A percentile compares a stretch with the other conserved stretches of the same genome.
These are phyloP conservation scores for Besnoitia besnoiti DNA, from an alignment of 169 alveolate genomes.

Conservation along the genomic window DNA sequence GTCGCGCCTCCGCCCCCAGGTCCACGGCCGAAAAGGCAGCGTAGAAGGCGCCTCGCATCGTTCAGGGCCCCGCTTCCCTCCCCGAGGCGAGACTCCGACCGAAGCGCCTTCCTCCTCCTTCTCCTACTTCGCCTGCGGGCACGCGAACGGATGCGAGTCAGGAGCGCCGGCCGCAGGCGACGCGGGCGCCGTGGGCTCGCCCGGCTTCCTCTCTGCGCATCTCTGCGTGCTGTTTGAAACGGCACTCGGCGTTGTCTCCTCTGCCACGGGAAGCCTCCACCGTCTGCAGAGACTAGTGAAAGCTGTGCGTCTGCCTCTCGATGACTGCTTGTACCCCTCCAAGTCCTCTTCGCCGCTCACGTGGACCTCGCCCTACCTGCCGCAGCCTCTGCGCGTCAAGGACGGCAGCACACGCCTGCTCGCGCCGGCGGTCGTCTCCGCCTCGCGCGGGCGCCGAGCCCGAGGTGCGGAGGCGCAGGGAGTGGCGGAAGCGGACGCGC, in stretches of 20 bases:
- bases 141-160: no score
- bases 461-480: not conserved
- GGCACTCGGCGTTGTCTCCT: not conserved
- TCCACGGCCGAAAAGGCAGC: not conserved
- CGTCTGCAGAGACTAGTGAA: not conserved
- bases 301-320: not conserved
- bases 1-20: not conserved
- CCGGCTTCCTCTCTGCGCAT: not conserved
- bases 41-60: not conserved
- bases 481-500: not conserved
- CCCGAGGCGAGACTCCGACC: no score
- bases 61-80: no score
- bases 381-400: not conserved
- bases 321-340: not conserved
- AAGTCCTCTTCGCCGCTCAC: not conserved
- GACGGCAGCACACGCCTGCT: not conserved
- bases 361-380: not conserved
- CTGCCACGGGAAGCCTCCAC: not conserved
- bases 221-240: not conserved
- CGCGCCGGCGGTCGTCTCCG: not conserved
- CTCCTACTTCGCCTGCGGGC: no score
- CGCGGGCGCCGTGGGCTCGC: not conserved
- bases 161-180: no score
- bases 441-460: not conserved
- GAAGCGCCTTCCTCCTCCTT: no score